These are phyloP conservation scores for Aspergillus hancockii DNA, from an alignment of 495 filamentous ascomycete species.

Conservation along the genomic window DNA sequence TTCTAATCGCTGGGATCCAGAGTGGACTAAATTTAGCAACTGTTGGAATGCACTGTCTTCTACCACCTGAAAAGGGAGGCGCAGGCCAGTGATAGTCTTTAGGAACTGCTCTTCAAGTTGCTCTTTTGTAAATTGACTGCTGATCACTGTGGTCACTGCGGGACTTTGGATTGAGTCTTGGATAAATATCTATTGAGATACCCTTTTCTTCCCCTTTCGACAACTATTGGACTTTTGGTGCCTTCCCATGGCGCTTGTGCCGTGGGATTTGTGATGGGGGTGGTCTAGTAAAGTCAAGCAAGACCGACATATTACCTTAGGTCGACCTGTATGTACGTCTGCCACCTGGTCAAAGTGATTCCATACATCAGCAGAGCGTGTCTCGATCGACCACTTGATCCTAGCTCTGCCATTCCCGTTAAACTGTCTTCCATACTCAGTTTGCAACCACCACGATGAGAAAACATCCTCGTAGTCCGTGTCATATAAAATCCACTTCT, in stretches of 20 bases:
- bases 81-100: background rate
- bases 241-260: background rate
- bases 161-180: background rate
- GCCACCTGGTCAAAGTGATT: background rate
- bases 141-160: background rate
- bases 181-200: background rate
- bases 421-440: background rate
- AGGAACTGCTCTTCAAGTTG: background rate
- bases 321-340: background rate
- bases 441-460: background rate
- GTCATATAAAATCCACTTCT: background rate
- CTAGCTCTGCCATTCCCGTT: background rate
- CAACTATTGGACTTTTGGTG: background rate
- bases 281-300: background rate
- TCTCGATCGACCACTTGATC: background rate
- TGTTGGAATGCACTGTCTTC: background rate
- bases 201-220: background rate
- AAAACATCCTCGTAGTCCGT: background rate
- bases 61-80: background rate
- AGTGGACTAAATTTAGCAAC: background rate
- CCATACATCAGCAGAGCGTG: background rate
- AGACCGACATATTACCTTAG: background rate
- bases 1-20: background rate
- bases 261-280: background rate
- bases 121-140: background rate